phyloP scores from a whole-genome alignment of 2,329 filamentous ascomycete species.

The Lasiodiplodia theobromae region DNA sequence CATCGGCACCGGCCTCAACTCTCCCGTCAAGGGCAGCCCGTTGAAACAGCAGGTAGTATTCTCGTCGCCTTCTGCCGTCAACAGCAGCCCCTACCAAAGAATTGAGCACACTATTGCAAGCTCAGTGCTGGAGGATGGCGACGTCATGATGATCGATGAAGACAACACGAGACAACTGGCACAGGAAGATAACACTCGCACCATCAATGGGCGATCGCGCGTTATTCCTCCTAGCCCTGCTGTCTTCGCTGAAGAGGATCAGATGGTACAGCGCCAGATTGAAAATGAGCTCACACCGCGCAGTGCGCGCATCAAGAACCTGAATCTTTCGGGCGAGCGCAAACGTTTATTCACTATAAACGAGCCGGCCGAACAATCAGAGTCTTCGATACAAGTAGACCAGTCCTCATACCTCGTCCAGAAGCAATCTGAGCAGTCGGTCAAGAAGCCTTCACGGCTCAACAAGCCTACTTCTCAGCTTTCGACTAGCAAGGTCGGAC shows the following conservation, averaged over 20 bases:
- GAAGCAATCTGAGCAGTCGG: background rate
- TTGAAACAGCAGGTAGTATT: slow-evolving; percentile 28
- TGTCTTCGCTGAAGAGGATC: slow-evolving; percentile 16
- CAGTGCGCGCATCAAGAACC: background rate
- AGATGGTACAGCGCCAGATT: slow-evolving; percentile 16
- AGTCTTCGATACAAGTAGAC: background rate
- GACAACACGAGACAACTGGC: slow-evolving; percentile 4
- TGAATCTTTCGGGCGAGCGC: background rate
- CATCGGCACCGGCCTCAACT: slow-evolving; percentile 4
- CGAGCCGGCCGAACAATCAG: background rate
- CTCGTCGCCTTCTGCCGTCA: slow-evolving; percentile 23
- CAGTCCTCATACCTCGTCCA: background rate
- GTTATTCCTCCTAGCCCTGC: slow-evolving; percentile 20
- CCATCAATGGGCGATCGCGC: slow-evolving; percentile 1
- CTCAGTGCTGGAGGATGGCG: slow-evolving; percentile 14
- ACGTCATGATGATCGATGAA: background rate
- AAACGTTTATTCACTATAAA: background rate
- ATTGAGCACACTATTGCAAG: slow-evolving; percentile 25
- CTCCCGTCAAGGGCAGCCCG: slow-evolving; percentile 22
- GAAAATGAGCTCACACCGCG: slow-evolving; percentile 22
- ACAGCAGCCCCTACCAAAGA: slow-evolving; percentile 24
- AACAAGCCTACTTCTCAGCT: background rate
- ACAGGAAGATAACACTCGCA: background rate
- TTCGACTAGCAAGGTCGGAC: slow-evolving; percentile 35
- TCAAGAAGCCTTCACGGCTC: background rate